Percentiles rank a stretch among this genome's conserved stretches.
Conservation (phyloP, 805 yeast species). For the Candida nitratophila region DNA sequence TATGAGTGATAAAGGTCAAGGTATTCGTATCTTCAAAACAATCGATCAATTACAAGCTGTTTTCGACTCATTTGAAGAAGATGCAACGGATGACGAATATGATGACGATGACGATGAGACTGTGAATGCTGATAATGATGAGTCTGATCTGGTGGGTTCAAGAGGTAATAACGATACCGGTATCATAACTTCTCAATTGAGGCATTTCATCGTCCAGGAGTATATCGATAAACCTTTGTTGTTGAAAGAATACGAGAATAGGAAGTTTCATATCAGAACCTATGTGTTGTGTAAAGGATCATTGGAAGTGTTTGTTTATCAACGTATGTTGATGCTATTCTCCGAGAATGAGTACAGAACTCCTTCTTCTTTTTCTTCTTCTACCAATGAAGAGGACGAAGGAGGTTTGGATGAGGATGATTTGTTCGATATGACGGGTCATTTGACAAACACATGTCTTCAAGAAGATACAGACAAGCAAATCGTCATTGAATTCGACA, state of each 20-base stretch:
- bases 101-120: slow-evolving; percentile 32
- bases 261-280: slow-evolving; percentile 85
- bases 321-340: slow-evolving; percentile 75
- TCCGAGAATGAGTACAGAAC: slow-evolving; percentile 46
- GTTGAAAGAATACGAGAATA: slow-evolving; percentile 46
- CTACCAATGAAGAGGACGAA: no score
- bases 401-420: slow-evolving; percentile 19
- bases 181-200: slow-evolving; percentile 74
- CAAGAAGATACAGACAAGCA: slow-evolving; percentile 38
- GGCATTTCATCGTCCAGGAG: slow-evolving; percentile 88
- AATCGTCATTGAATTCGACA: slow-evolving; percentile 59
- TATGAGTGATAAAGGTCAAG: slow-evolving; percentile 97
- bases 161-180: slow-evolving; percentile 38
- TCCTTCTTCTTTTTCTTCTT: no score
- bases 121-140: slow-evolving; percentile 14
- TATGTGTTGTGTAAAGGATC: slow-evolving; percentile 76
- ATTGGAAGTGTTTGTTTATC: slow-evolving; percentile 71
- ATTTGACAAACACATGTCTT: slow-evolving; percentile 89
- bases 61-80: slow-evolving; percentile 82
- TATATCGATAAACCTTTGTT: slow-evolving; percentile 67
- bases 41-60: slow-evolving; percentile 74
- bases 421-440: slow-evolving; percentile 53
- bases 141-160: slow-evolving; percentile 2
- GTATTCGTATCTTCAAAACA: slow-evolving; percentile 75
- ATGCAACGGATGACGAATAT: slow-evolving; percentile 53